phyloP scores from a whole-genome alignment of 441 rosid species.

The Euphorbia corollata region DNA sequence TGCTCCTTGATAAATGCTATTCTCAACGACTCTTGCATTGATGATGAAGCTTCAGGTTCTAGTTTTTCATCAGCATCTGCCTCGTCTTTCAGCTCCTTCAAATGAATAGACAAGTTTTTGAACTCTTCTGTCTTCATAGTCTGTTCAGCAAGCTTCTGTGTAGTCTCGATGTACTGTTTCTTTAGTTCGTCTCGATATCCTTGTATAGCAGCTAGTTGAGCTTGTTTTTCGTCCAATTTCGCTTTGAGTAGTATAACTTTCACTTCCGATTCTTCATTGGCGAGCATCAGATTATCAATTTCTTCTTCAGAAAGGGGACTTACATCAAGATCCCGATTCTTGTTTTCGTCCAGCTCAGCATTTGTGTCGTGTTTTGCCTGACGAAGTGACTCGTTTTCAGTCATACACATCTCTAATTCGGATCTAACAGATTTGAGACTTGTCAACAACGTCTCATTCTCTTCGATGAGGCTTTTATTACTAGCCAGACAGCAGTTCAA shows the following conservation, averaged over 20 bases:
- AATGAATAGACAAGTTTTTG: slow-evolving; percentile 67
- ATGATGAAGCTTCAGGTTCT: slow-evolving; percentile 44
- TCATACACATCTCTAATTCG: slow-evolving; percentile 48
- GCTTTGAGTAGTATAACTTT: slow-evolving; percentile 44
- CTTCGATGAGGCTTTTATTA: slow-evolving; percentile 48
- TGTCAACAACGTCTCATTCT: slow-evolving; percentile 44
- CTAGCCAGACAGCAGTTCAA: slow-evolving; percentile 50
- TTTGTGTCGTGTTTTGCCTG: slow-evolving; percentile 33
- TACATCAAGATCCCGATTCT: slow-evolving; percentile 28
- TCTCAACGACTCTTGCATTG: slow-evolving; percentile 87
- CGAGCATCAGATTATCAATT: slow-evolving; percentile 45
- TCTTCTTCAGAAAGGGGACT: slow-evolving; percentile 41
- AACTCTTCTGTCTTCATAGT: slow-evolving; percentile 82
- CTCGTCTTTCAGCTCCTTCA: slow-evolving; percentile 87
- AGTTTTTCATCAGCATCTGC: slow-evolving; percentile 72
- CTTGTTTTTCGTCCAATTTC: slow-evolving; percentile 47
- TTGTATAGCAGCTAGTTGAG: slow-evolving; percentile 32
- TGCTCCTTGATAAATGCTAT: slow-evolving; percentile 96
- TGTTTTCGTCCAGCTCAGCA: slow-evolving; percentile 48
- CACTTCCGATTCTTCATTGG: slow-evolving; percentile 57
- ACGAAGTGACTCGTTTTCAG: slow-evolving; percentile 43
- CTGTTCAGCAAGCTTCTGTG: slow-evolving; percentile 71
- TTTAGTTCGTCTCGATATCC: slow-evolving; percentile 37
- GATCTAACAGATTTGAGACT: slow-evolving; percentile 45
- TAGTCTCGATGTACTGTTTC: slow-evolving; percentile 51